Evolutionary conservation across 2,329 filamentous ascomycete species (phyloP), one percentile per base, ranked within the genome.

Genomic region (Colletotrichum sp.): DNA sequence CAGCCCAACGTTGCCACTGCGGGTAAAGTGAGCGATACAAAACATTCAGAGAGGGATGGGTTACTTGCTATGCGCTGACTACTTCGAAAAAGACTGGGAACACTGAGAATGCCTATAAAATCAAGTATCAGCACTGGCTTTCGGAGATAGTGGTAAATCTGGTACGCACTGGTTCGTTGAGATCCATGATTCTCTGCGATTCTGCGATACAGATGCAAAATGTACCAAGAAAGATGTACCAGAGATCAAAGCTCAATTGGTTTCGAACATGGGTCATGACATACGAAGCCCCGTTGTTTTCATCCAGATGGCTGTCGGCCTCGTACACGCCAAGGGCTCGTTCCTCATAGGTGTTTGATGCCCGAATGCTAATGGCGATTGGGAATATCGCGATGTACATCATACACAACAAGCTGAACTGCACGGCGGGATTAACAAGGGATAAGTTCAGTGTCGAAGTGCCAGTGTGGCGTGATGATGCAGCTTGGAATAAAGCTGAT

Each of bases 341-440:
- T 80, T 93, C 91, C 82, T 93, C 91, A 81, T 93, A 93, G 6
- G 91, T 89, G 77, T 91, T 92, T 36, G 88, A 89, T 69, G 90
- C 88, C 59, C 91, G 88, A 83, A 93, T 91, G 22, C 87, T 90
- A 68, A 93, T 91, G 16, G 90, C 90, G 36, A 92, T 89, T 0
- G 92, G 91, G 75, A 91, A 92, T 6, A 90, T 88, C 7, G 89
- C 89, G 63, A 93, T 92, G 81, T 92, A 93, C 91, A 93, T 93
- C 91, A 93, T 93, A 60, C 91, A 86, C 0, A 93, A 84, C 73
- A 92, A 89, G 39, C 91, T 87, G 44, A 92, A 87, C 74, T 92
- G 91, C 0, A 92, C 86, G 4, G 86, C 88, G 7, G 91, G 89
- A 48, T 88, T 90, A 3, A 92, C 84, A 1, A 80, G 81, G 5